Percentiles rank a stretch among this genome's conserved stretches.
phyloP scores from a whole-genome alignment of 306 rosid species.

The Clitoria ternatea region DNA sequence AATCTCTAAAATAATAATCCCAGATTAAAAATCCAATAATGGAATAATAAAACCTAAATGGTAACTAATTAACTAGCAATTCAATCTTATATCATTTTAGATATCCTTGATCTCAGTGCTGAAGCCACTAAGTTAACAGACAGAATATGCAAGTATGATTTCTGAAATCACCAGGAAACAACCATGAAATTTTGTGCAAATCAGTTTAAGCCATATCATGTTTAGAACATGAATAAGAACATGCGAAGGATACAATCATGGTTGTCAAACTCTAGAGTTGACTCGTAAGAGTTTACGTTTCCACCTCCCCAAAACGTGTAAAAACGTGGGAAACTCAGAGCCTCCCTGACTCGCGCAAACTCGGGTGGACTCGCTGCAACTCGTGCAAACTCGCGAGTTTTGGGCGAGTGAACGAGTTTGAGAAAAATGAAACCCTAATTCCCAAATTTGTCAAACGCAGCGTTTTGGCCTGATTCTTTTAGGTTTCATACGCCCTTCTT shows the following conservation, averaged over 20 bases:
- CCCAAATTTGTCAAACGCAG: too few species aligned
- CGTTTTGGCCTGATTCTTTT: too few species aligned
- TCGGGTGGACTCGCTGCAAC: too few species aligned
- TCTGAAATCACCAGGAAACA: conserved; percentile 9
- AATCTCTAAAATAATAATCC: not conserved
- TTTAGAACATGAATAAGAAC: not conserved
- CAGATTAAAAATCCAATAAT: not conserved
- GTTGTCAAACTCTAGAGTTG: too few species aligned
- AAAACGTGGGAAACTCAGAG: too few species aligned
- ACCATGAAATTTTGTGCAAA: not conserved
- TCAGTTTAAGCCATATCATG: conserved; percentile 1
- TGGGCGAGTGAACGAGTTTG: too few species aligned
- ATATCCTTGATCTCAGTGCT: conserved; percentile 9
- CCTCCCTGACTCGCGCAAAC: too few species aligned
- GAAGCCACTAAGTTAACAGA: conserved; percentile 3
- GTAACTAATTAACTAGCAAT: not conserved
- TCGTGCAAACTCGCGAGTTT: too few species aligned
- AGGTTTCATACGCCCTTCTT: too few species aligned
- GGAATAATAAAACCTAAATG: not conserved
- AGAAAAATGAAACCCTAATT: too few species aligned
- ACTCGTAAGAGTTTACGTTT: too few species aligned
- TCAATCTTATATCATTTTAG: not conserved
- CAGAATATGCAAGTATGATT: not conserved
- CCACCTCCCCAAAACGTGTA: too few species aligned
- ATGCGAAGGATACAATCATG: not conserved